Base-by-base conservation (phyloP, 2,329 filamentous ascomycete genomes). In the Penicillium hordei region DNA sequence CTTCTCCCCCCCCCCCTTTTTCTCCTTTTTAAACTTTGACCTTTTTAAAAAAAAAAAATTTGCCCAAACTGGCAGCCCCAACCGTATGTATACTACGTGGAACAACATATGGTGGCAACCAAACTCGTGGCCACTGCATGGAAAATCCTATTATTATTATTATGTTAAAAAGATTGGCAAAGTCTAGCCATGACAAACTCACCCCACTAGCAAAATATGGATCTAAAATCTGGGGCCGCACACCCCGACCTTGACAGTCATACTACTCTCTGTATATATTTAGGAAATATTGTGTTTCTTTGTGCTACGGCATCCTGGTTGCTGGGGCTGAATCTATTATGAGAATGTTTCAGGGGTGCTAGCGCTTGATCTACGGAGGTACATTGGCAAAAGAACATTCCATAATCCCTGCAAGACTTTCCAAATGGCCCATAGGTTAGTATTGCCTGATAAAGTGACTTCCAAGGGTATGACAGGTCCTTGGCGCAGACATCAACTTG, bases 181-280 rank as follows among this genome's bases (percentile, higher is more conserved):
- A 17, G 23, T 2, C 42, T 12, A 44, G 23, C 25, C n/a, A 17
- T 34, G 40, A 60, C 59, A 61, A 66, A 64, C 63, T 57, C 44
- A 52, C 64, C 60, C 64, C 65, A 67, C 65, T 54, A 44, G 25
- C 1, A 36, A 52, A 48, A 25, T 31, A 66, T 64, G 64, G 63
- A 63, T 63, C 63, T 66, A 42, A 63, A 67, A 67, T 62, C 65
- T 67, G 65, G 65, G 65, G 65, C 62, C 65, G 65, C 63, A 64
- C 58, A 63, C 63, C 65, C 58, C 57, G 57, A 53, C 60, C 55
- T 63, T 58, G 50, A 65, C 50, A 63, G 25, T 44, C 25, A n/a
- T 43, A 27, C 8, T 43, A 43, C 23, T 12, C 39, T 34, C 13
- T 8, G 33, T 34, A 34, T 34, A 34, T 34, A 34, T 34, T 34